Evolutionary conservation across 768 basidiomycete genomes (phyloP).

Genomic region (Galerina sulciceps): DNA sequence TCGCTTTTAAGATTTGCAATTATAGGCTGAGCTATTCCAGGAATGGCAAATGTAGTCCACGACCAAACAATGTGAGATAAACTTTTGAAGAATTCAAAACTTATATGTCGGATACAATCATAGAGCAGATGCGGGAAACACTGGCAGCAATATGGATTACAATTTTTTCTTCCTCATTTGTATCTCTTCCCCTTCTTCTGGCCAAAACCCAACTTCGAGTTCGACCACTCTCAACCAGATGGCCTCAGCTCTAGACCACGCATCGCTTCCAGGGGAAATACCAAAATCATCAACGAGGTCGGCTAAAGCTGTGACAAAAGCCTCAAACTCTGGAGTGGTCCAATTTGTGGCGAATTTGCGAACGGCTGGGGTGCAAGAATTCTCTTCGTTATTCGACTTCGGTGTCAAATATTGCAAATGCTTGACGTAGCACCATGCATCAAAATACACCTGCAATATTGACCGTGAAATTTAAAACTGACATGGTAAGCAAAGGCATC

Average conservation of each 20-base stretch:
- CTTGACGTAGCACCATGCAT: constrained; percentile 65
- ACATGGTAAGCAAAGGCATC: not conserved
- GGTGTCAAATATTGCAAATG: constrained; percentile 15
- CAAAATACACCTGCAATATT: constrained; percentile 60
- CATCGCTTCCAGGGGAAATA: constrained; percentile 37
- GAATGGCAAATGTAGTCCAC: too few relatives aligned
- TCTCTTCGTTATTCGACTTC: constrained; percentile 6
- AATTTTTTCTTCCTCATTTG: not conserved
- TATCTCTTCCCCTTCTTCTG: constrained; percentile 20
- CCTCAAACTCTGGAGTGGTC: constrained; percentile 56
- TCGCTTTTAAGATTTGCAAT: too few relatives aligned
- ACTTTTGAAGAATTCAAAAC: too few relatives aligned
- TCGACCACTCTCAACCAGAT: constrained; percentile 65
- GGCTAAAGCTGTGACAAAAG: constrained; percentile 56
- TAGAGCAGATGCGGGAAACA: not conserved
- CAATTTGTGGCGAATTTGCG: constrained; percentile 63
- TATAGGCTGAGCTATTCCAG: too few relatives aligned
- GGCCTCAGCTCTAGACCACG: constrained; percentile 45
- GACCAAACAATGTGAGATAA: too few relatives aligned
- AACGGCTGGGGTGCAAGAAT: constrained; percentile 33
- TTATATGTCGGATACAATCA: not conserved
- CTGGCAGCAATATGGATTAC: not conserved
- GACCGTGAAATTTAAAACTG: not conserved
- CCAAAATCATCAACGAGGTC: constrained; percentile 48
- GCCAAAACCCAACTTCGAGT: constrained; percentile 68